phyloP scores from a whole-genome alignment of 768 basidiomycete species.

The Kwoniella newhampshirensis region DNA sequence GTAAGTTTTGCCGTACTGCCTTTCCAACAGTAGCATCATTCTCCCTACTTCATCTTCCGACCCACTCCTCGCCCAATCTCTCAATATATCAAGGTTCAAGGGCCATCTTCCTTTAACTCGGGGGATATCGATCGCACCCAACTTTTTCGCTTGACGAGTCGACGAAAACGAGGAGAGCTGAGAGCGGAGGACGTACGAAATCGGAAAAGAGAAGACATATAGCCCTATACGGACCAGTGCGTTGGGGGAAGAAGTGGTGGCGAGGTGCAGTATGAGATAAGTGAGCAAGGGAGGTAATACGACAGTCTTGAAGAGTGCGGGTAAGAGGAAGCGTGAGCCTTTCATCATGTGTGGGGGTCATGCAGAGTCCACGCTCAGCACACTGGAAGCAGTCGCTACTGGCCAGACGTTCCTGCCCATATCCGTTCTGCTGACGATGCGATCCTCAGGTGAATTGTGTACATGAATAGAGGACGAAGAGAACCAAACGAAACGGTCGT shows the following conservation, averaged over 20 bases:
- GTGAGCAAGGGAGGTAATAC: slow-evolving; percentile 21
- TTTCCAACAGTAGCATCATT: slow-evolving; percentile 39
- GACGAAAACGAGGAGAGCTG: neutral
- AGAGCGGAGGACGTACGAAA: slow-evolving; percentile 17
- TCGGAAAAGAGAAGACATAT: slow-evolving; percentile 28
- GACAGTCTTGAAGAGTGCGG: slow-evolving; percentile 30
- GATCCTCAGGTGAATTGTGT: no score
- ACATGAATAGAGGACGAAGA: no score
- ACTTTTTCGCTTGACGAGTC: slow-evolving; percentile 7
- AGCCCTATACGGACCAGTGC: neutral
- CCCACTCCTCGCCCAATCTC: slow-evolving; percentile 42
- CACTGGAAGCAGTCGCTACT: no score
- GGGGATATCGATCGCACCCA: slow-evolving; percentile 30
- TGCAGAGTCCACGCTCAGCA: no score
- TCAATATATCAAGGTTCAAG: slow-evolving; percentile 44
- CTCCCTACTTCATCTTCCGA: slow-evolving; percentile 46
- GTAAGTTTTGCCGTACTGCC: slow-evolving; percentile 38
- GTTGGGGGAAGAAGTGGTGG: neutral
- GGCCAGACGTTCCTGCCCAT: no score
- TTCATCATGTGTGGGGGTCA: slow-evolving; percentile 18
- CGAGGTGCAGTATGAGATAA: neutral
- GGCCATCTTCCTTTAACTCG: slow-evolving; percentile 39
- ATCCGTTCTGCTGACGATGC: no score
- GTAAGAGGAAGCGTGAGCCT: slow-evolving; percentile 23
- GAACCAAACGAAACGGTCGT: no score